Base-by-base conservation (phyloP, 2,329 filamentous ascomycete genomes). In the Colletotrichum theobromicola region DNA sequence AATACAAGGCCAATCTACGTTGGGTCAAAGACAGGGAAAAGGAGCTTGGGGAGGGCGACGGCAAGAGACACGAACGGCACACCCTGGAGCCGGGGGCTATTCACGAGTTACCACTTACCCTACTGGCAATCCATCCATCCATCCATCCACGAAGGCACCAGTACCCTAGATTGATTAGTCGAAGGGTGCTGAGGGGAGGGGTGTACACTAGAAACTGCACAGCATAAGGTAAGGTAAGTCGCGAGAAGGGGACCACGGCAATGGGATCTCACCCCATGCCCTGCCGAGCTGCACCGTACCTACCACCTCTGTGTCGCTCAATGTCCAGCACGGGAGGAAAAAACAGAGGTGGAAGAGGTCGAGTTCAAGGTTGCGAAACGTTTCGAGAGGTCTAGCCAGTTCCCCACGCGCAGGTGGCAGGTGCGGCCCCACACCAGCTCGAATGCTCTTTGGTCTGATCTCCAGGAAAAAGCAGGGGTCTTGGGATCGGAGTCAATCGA, bases 361-460 rank as follows among this genome's bases (percentile, higher is more conserved):
- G 32, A 62, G 58, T 69, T 68, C 65, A 70, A 60, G 50, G 46
- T 64, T 73, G 66, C 71, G 71, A 73, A 70, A 70, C 71, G 71
- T 73, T 70, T 73, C 67, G 50, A 70, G 46, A 53, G 55, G 71
- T 68, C 76, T 68, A 63, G 75, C 76, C 71, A 77, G 68, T 61
- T 75, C 71, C 53, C 67, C 67, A 75, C 65, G 50, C 67, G 58
- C 70, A 70, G 53, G 66, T 76, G 74, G 74, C 70, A 68, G 66
- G 70, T 63, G 76, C 68, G 77, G 72, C 60, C 72, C 69, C 78
- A 81, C 71, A 46, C n/a, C 62, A 81, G 80, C 83, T 83, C 73
- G 68, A 65, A 70, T 77, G 69, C 81, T 79, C 76, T 82, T 82
- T 83, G 82, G 79, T 77, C 78, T 83, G 82, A 84, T 84, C 78